Evolutionary conservation across 2,329 filamentous ascomycete species (phyloP).

Genomic region (Trichoderma sp.): DNA sequence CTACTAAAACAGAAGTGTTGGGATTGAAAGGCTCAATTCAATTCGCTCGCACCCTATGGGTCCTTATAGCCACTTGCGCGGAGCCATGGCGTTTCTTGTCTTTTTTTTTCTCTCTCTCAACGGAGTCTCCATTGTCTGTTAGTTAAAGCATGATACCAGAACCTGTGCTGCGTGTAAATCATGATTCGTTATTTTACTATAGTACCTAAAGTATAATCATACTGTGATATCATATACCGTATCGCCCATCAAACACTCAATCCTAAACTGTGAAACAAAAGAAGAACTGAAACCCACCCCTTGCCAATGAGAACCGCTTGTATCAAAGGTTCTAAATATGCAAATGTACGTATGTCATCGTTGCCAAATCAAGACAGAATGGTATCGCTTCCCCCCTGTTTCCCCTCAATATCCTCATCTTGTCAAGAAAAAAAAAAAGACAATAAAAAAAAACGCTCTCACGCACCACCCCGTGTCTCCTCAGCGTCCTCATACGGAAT

Average conservation of each 20-base stretch:
- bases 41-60: too few species aligned
- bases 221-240: not conserved
- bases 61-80: too few species aligned
- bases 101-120: too few species aligned
- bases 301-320: not conserved
- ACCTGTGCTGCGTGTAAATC: not conserved
- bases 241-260: not conserved
- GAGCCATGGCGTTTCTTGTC: too few species aligned
- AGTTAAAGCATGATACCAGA: too few species aligned
- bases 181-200: conserved; percentile 7
- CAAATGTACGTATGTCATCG: not conserved
- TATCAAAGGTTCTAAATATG: not conserved
- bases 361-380: not conserved
- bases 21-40: too few species aligned
- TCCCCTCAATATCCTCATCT: not conserved
- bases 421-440: not conserved
- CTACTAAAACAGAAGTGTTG: too few species aligned
- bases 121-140: too few species aligned
- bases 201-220: conserved; percentile 1
- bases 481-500: conserved; percentile 31
- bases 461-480: not conserved
- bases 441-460: not conserved
- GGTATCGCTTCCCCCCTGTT: not conserved
- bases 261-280: not conserved
- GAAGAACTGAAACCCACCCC: not conserved